Percentiles rank a stretch among this genome's conserved stretches.
Evolutionary conservation across 371 early-diverging fungal species (phyloP).

Genomic region (Neoconidiobolus thromboides): DNA sequence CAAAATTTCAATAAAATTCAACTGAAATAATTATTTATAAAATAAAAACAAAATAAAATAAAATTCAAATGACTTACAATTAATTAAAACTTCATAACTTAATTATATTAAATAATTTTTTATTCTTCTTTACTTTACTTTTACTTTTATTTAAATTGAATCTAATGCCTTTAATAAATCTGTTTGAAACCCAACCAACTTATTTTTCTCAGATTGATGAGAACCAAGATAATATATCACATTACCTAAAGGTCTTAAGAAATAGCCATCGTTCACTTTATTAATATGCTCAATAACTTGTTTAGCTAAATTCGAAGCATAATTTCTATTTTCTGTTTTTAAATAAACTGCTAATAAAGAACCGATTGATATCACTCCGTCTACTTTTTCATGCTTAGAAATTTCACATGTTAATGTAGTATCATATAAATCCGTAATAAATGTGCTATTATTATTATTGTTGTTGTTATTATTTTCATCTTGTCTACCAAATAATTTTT

Average conservation of each 20-base stretch:
- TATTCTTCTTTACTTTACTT: no score
- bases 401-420: conserved; percentile 18
- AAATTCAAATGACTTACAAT: no score
- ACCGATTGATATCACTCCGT: conserved; percentile 53
- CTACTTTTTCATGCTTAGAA: conserved; percentile 30
- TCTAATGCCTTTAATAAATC: no score
- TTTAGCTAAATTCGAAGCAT: conserved; percentile 31
- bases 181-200: not conserved
- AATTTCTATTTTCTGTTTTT: conserved; percentile 28
- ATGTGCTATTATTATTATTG: not conserved
- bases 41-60: no score
- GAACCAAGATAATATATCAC: conserved; percentile 26
- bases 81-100: no score
- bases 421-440: not conserved
- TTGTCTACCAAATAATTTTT: conserved; percentile 18
- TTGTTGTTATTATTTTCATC: conserved; percentile 18
- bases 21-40: no score
- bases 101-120: no score
- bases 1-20: no score
- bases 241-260: conserved; percentile 53
- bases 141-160: no score
- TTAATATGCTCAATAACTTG: conserved; percentile 31
- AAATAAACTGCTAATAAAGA: conserved; percentile 52
- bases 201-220: not conserved
- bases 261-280: conserved; percentile 31